phyloP scores from a whole-genome alignment of 2,329 filamentous ascomycete genomes.

The Cryphonectria naterciae region DNA sequence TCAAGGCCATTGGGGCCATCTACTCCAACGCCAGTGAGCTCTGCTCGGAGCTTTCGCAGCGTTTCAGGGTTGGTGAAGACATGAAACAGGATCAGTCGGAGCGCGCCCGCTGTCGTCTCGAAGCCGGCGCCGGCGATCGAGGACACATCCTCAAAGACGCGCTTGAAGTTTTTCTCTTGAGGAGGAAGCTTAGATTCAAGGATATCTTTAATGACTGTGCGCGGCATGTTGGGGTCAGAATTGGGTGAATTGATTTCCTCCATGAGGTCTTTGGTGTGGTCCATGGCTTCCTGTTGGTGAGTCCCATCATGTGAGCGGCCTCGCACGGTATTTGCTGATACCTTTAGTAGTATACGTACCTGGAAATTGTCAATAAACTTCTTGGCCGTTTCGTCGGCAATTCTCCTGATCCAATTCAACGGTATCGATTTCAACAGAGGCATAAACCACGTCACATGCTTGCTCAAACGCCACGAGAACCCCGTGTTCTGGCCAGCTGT shows the following conservation, averaged over 20 bases:
- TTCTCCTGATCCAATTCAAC: not conserved
- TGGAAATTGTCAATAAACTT: not conserved
- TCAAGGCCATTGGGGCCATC: not conserved
- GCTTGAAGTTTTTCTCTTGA: constrained; percentile 30
- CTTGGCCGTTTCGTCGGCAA: not conserved
- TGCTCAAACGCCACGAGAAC: constrained; percentile 29
- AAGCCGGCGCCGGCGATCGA: constrained; percentile 42
- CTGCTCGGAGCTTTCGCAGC: not conserved
- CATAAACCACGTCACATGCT: constrained; percentile 24
- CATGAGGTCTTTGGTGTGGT: constrained; percentile 18
- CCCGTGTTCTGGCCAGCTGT: constrained; percentile 22
- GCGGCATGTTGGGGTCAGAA: not conserved
- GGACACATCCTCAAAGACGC: constrained; percentile 41
- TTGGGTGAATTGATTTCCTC: not conserved
- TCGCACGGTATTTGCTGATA: not conserved
- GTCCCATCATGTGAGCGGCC: not conserved
- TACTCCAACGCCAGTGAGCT: not conserved
- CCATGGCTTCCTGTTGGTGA: constrained; percentile 5
- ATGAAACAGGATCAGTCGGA: constrained; percentile 42
- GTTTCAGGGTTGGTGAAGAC: constrained; percentile 40
- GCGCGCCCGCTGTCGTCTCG: constrained; percentile 41
- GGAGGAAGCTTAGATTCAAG: constrained; percentile 37
- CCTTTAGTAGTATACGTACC: not conserved
- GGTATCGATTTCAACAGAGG: not conserved
- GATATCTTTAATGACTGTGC: constrained; percentile 36